A percentile compares a stretch with the other conserved stretches of the same genome.
Conservation (phyloP, 208 protist species). For the Kentomonas sorsogonicus region DNA sequence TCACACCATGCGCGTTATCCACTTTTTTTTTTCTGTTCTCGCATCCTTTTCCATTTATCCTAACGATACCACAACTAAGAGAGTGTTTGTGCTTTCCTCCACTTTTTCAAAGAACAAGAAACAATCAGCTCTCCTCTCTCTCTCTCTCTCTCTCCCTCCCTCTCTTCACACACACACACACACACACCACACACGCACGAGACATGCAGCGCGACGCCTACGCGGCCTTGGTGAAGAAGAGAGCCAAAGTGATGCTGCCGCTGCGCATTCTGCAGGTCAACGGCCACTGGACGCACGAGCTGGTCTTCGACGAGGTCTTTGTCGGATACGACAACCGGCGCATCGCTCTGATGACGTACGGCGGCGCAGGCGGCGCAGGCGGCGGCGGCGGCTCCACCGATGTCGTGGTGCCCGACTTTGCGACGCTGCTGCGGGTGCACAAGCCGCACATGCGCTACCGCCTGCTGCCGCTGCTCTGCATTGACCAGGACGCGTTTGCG, state of each 20-base stretch:
- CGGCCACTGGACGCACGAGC: conserved; percentile 56
- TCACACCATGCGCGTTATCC: too few species aligned
- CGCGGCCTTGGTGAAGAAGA: conserved; percentile 57
- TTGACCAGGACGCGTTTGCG: conserved; percentile 54
- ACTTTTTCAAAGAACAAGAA: too few species aligned
- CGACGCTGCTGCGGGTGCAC: conserved; percentile 48
- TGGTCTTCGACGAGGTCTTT: conserved; percentile 60
- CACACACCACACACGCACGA: too few species aligned
- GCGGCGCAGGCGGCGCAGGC: conserved; percentile 8
- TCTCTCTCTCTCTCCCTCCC: conserved; percentile 9
- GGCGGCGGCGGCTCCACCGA: conserved; percentile 16
- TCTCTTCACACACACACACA: conserved; percentile 5
- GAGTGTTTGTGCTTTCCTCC: too few species aligned
- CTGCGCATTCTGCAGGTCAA: conserved; percentile 67
- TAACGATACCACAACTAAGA: too few species aligned
- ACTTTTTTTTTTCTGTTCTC: too few species aligned
- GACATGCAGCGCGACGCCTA: conserved; percentile 85
- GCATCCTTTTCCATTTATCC: too few species aligned
- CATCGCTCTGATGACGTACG: conserved; percentile 74
- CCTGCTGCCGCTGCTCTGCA: conserved; percentile 69
- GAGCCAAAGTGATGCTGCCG: conserved; percentile 45
- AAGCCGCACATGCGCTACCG: conserved; percentile 75
- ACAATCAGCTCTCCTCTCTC: too few species aligned
- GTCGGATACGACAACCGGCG: conserved; percentile 53
- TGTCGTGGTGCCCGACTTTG: conserved; percentile 60